phyloP scores from a whole-genome alignment of 2,329 filamentous ascomycete species.

The Dactylellina sp. region DNA sequence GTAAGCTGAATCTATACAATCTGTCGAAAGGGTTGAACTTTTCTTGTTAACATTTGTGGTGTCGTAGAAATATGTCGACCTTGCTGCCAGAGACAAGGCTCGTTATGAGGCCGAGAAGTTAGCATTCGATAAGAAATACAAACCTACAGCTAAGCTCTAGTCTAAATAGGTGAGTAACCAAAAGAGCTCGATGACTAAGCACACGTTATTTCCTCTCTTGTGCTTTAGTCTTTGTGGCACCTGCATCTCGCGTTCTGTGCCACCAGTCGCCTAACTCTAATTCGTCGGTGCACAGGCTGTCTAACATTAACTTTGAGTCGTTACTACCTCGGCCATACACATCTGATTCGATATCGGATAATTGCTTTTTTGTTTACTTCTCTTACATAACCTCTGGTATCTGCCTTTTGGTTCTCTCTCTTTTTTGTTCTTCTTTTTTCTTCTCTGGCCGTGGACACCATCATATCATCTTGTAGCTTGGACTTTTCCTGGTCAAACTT shows the following conservation, averaged over 20 bases:
- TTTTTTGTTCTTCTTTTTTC: conserved; percentile 10
- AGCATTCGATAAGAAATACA: conserved; percentile 49
- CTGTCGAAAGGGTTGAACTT: not conserved
- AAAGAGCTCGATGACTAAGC: conserved; percentile 3
- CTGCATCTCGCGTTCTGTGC: conserved; percentile 9
- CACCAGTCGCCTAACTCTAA: conserved; percentile 31
- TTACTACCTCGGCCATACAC: not conserved
- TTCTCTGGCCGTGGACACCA: not conserved
- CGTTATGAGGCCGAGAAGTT: conserved; percentile 39
- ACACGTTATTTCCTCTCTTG: not conserved
- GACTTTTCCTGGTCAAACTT: conserved; percentile 10
- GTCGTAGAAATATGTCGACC: conserved; percentile 48
- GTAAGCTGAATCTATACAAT: conserved; percentile 6
- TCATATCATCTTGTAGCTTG: conserved; percentile 9
- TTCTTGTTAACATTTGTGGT: too few relatives aligned
- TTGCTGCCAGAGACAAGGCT: conserved; percentile 19
- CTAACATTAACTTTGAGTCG: conserved; percentile 17
- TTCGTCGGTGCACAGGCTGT: conserved; percentile 33
- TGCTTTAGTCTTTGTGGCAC: conserved; percentile 9
- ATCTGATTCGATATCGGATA: conserved; percentile 52
- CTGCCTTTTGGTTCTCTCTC: conserved; percentile 14
- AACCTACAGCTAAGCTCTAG: conserved; percentile 3
- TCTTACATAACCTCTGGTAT: conserved; percentile 20
- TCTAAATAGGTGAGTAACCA: conserved; percentile 22
- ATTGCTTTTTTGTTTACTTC: conserved; percentile 20